Evolutionary conservation across 176 grass and related monocot species (phyloP), one percentile per base, ranked within the genome.

Genomic region (Musa schizocarpa): DNA sequence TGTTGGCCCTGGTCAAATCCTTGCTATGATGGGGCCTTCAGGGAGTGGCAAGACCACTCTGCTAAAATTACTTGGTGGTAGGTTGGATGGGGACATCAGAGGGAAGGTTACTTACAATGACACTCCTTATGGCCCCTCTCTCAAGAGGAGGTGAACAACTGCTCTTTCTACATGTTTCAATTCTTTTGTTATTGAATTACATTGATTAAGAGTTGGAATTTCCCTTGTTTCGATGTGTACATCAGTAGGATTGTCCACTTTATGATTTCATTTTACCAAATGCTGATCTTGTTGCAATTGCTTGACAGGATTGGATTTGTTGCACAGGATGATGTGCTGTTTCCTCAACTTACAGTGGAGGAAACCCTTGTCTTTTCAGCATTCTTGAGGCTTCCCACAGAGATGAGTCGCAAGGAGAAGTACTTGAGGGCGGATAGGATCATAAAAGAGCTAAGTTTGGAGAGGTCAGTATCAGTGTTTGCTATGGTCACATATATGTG

Each of bases 21-120:
- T 96, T 55, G 92, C 92, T 11, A 79, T 96, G 53, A 92, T 96
- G 92, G 92, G 92, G 20, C 92, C 92, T 10, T 92, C 92, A 50
- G 89, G 92, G 69, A 96, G 92, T n/a, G 92, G 89, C 68, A 96
- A 96, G 85, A 96, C 89, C 74, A 96, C 92, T 70, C 58, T 92
- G 79, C 81, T 96, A 52, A 92, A 96, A 84, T 83, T 89, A 79
- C 84, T 96, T 11, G 92, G 89, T 16, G 89, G 92, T 50, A 88
- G 92, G 76, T 73, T 83, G 82, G 85, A 87, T 10, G 85, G 92
- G 43, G 81, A 80, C 57, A 63, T 88, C 76, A 89, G 86, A 80
- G 92, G 89, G 11, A 89, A 89, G 9, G 84, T 96, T 3, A 90
- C 85, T 53, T 96, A 96, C 81, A 96, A 96, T 43, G 89, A 87